Evolutionary conservation across 768 basidiomycete species (phyloP).

Genomic region (Boletus subparvulus): DNA sequence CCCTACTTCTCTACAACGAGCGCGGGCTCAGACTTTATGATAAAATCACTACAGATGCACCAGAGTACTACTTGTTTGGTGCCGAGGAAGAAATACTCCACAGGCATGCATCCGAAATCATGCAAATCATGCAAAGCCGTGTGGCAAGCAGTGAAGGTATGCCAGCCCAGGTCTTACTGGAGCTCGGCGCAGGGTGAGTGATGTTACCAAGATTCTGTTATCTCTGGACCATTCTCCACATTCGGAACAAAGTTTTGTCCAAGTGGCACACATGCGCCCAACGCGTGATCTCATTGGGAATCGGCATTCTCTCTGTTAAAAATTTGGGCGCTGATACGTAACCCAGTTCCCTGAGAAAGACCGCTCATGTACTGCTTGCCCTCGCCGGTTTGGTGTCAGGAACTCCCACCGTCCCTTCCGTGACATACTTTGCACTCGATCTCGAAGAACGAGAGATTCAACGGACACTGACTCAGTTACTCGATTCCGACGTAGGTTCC

Average conservation of each 20-base stretch:
- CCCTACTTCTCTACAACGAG: conserved; percentile 84
- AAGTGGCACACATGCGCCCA: neutral
- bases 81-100: conserved; percentile 88
- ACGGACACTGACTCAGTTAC: conserved; percentile 71
- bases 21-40: conserved; percentile 85
- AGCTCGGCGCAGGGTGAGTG: conserved; percentile 92
- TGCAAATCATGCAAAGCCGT: conserved; percentile 60
- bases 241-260: neutral
- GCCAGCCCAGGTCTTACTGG: conserved; percentile 65
- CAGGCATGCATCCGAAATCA: conserved; percentile 71
- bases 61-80: conserved; percentile 87
- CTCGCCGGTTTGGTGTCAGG: conserved; percentile 55
- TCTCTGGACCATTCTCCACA: neutral
- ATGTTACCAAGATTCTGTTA: neutral
- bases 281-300: neutral
- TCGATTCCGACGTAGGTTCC: conserved; percentile 58
- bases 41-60: conserved; percentile 71
- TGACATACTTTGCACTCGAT: conserved; percentile 91
- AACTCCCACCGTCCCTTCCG: conserved; percentile 42
- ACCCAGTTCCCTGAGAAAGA: conserved; percentile 80
- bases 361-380: conserved; percentile 76
- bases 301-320: neutral
- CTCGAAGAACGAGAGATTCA: conserved; percentile 84
- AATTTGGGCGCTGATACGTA: conserved; percentile 9
- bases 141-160: conserved; percentile 17